Base-by-base conservation (phyloP, 495 filamentous ascomycete species). In the Aspergillus avenaceus region DNA sequence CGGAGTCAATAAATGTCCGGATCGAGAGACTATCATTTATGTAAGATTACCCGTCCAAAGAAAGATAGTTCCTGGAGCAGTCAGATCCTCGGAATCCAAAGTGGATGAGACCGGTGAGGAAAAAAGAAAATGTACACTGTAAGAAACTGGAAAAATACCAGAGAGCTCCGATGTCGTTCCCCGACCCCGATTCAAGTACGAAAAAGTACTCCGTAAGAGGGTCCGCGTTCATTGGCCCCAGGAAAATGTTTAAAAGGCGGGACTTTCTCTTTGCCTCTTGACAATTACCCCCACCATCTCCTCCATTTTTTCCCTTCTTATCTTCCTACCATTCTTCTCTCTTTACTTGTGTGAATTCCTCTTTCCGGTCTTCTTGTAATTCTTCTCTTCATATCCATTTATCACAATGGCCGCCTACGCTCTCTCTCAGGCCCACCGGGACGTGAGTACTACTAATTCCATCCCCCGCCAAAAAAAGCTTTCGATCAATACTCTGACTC, bases 361-460 rank as follows among this genome's bases (percentile, higher is more conserved):
- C 32, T 24, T 56, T 50, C 47, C 55, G 49, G 52, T 53, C 51
- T 52, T 38, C 38, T 50, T 42, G 40, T 51, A 58, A 27, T 42
- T 57, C 49, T 37, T 43, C 45, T 31, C 41, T 34, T 47, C 41
- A 26, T 47, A 50, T 11, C n/a, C 44, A 47, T 55, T 50, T 45
- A n/a, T 63, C 61, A 75, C 63, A 62, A 80, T 79, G 74, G 63
- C 75, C 50, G 75, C 81, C 65, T 97, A 97, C 73, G 86, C 93
- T 67, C 86, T 97, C 57, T 84, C 91, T 41, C 75, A 90, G 71
- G 76, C 86, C 71, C 92, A 97, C 80, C 83, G 87, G 79, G 84
- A 90, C 65, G 91, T 95, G 66, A 69, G 88, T 79, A 41, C 51
- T 54, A 53, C 34, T 32, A n/a, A n/a, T n/a, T n/a, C n/a, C n/a